phyloP scores from a whole-genome alignment of 768 basidiomycete species.

The Phallus indusiatus region DNA sequence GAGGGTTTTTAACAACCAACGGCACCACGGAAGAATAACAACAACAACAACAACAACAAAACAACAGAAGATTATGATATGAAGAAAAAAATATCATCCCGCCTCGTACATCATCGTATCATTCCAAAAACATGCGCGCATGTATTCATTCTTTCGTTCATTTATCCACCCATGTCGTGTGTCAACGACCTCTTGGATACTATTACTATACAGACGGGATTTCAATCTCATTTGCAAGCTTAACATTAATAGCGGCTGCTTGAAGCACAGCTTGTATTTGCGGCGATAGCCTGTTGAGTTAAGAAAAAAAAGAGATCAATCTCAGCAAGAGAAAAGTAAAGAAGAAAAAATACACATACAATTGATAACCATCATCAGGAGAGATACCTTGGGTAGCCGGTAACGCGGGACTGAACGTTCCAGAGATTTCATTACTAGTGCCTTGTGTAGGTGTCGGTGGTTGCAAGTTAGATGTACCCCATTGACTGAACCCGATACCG shows the following conservation, averaged over 20 bases:
- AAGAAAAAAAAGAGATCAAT: not conserved
- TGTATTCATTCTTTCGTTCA: not conserved
- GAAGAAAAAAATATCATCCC: too few species aligned
- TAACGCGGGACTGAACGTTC: constrained; percentile 30
- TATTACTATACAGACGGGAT: not conserved
- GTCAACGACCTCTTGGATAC: not conserved
- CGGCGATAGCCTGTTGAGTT: not conserved
- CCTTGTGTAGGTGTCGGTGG: constrained; percentile 22
- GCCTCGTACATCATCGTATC: too few species aligned
- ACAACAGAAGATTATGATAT: too few species aligned
- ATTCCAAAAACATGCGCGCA: too few species aligned
- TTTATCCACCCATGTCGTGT: not conserved
- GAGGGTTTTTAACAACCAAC: too few species aligned
- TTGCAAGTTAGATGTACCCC: constrained; percentile 8
- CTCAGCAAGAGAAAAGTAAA: not conserved
- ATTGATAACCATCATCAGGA: constrained; percentile 55
- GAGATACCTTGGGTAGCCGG: constrained; percentile 20
- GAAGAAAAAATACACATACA: not conserved
- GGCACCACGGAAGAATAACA: too few species aligned
- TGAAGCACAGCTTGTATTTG: not conserved
- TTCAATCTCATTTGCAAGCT: not conserved
- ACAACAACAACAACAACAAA: too few species aligned
- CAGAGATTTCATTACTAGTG: constrained; percentile 21
- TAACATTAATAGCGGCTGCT: not conserved
- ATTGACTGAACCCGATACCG: constrained; percentile 22